Evolutionary conservation across 306 rosid genomes (phyloP).

Genomic region (Luffa aegyptiaca): DNA sequence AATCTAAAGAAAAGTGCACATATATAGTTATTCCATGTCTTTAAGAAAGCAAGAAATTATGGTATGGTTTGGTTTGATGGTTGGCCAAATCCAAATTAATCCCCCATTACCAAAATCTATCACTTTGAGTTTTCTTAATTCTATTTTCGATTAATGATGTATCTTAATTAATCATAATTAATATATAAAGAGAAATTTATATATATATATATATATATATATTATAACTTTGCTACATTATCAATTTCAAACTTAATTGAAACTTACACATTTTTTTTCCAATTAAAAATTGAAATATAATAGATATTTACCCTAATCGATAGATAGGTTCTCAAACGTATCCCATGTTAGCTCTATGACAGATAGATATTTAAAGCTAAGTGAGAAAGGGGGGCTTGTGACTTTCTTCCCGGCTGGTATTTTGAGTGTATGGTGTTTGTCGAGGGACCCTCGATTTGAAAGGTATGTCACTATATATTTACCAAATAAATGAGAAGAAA

Average conservation of each 20-base stretch:
- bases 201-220: too few relatives aligned
- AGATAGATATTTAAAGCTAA: not conserved
- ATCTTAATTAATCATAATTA: not conserved
- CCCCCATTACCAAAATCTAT: not conserved
- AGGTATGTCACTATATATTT: not conserved
- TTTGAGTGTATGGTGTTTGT: not conserved
- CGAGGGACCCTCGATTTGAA: not conserved
- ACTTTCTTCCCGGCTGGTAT: not conserved
- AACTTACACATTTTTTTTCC: not conserved
- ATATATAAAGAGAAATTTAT: not conserved
- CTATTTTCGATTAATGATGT: not conserved
- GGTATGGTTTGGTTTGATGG: conserved; percentile 2
- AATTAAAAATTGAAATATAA: too few relatives aligned
- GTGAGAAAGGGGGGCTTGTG: not conserved
- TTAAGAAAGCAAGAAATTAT: not conserved
- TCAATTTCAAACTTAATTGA: too few relatives aligned
- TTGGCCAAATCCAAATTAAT: not conserved
- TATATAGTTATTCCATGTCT: not conserved
- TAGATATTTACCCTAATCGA: not conserved
- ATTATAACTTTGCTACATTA: too few relatives aligned
- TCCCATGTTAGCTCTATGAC: not conserved
- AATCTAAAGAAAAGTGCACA: not conserved
- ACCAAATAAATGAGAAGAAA: not conserved
- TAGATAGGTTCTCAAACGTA: not conserved
- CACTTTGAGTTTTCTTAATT: not conserved